Conservation (phyloP, 2,329 filamentous ascomycete genomes). For the Akanthomyces muscarius region DNA sequence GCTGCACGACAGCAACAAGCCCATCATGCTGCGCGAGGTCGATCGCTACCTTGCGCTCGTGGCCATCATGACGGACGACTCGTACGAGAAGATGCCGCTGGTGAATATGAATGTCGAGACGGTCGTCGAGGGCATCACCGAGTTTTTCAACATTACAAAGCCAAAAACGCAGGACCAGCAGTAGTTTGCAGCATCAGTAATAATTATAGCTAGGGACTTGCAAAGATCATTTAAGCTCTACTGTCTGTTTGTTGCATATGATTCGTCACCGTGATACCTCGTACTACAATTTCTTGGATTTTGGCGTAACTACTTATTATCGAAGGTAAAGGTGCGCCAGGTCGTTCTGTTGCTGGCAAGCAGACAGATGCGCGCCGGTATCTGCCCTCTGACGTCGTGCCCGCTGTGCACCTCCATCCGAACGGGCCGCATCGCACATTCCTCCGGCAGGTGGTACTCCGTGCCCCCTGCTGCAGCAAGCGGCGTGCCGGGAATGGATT, state of each 20-base stretch:
- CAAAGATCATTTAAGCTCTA: neutral
- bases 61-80: constrained; percentile 81
- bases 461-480: constrained; percentile 21
- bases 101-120: constrained; percentile 86
- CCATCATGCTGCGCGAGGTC: constrained; percentile 65
- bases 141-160: constrained; percentile 74
- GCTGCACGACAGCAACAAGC: constrained; percentile 58
- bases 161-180: constrained; percentile 37
- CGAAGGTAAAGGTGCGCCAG: constrained; percentile 42
- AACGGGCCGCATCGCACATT: constrained; percentile 33
- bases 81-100: constrained; percentile 76
- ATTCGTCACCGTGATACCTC: neutral
- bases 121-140: constrained; percentile 71
- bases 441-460: constrained; percentile 28
- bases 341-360: constrained; percentile 45
- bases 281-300: neutral
- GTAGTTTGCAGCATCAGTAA: neutral
- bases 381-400: constrained; percentile 40
- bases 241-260: neutral
- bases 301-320: neutral
- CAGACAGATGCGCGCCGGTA: constrained; percentile 49
- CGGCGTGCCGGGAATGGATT: constrained; percentile 2
- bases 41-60: constrained; percentile 75
- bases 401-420: constrained; percentile 50
- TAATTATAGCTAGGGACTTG: neutral